Conservation (phyloP, 2,329 filamentous ascomycete genomes). For the Neocatenulostroma microsporum region DNA sequence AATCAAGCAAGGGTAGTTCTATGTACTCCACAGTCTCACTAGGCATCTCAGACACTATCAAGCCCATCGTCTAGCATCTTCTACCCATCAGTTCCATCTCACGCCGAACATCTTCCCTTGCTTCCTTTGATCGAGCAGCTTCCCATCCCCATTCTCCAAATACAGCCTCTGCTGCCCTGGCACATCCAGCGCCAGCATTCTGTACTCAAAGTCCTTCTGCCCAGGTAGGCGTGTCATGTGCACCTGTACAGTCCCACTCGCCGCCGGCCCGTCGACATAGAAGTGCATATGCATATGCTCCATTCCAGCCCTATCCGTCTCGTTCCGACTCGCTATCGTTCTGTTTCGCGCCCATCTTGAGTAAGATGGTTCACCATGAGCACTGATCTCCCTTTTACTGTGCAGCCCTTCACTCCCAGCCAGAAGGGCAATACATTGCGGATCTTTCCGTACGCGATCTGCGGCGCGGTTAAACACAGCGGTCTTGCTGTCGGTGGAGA, state of each 20-base stretch:
- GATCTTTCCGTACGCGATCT: slow-evolving; percentile 65
- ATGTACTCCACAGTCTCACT: no score
- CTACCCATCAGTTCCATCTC: slow-evolving; percentile 48
- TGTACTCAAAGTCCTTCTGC: slow-evolving; percentile 65
- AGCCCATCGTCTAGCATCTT: no score
- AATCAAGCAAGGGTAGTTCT: no score
- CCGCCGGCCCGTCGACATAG: slow-evolving; percentile 70
- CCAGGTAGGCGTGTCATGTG: slow-evolving; percentile 66
- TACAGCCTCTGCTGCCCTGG: slow-evolving; percentile 58
- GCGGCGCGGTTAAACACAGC: slow-evolving; percentile 83
- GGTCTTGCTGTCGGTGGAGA: slow-evolving; percentile 75
- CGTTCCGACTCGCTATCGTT: slow-evolving; percentile 44
- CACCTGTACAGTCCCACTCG: slow-evolving; percentile 64
- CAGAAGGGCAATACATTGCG: slow-evolving; percentile 63
- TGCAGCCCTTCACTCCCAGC: slow-evolving; percentile 50
- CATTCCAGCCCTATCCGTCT: slow-evolving; percentile 64
- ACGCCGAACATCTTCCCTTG: slow-evolving; percentile 53
- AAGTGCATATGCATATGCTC: slow-evolving; percentile 83
- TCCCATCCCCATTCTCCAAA: slow-evolving; percentile 54
- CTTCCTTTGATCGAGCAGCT: slow-evolving; percentile 33
- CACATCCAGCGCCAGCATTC: slow-evolving; percentile 71
- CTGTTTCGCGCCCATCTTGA: slow-evolving; percentile 70
- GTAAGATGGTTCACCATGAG: slow-evolving; percentile 71
- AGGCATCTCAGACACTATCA: no score
- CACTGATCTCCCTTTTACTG: slow-evolving; percentile 59